Evolutionary conservation across 139 green algal genomes (phyloP), one percentile per base, ranked within the genome.

Genomic region (Chlorella sp.): DNA sequence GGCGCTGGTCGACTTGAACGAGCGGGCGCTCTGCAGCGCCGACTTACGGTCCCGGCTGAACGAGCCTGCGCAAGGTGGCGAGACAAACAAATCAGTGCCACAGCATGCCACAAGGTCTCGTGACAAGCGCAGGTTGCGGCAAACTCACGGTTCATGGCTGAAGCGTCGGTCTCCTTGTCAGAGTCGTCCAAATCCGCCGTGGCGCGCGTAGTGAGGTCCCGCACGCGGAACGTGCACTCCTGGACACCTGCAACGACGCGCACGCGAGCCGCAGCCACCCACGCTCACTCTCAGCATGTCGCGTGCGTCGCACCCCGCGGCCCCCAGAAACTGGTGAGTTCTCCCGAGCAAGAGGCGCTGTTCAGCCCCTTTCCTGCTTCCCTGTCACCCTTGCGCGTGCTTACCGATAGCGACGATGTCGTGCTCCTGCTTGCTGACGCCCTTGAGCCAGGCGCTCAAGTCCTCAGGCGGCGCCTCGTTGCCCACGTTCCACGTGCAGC

Each of bases 401-500:
- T 72, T 67, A 49, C 77, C 78, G 27, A 83, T 80, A 17, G 73
- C 78, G 32, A 83, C 78, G 29, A 83, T 59, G 55, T 83, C 78
- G 30, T 83, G 73, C 69, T 79, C 69, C 31, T 62, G 50, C 27
- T 66, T 32, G 26, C 59, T 29, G 27, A 79, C 74, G 42, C 68
- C 68, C 30, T 34, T 69, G 36, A 84, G 70, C 79, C 79, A 84
- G 2, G 71, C 34, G 1, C 17, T 26, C 20, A 84, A 61, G 61
- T 78, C 70, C 1, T 70, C 49, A 17, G 70, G 70, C 6, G 79
- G 79, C 42, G 73, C 22, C 34, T 73, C 74, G 35, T 85, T 85
- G 49, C 79, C 79, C n/a, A 85, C 79, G 42, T 85, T 85, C 79
- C 79, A 85, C 0, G 79, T 85, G 62, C 74, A 60, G 14, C 67